A percentile compares a stretch with the other conserved stretches of the same genome.
These are phyloP conservation scores for Ascoidea rubescens DNA, from an alignment of 805 yeast genomes.

Conservation along the genomic window DNA sequence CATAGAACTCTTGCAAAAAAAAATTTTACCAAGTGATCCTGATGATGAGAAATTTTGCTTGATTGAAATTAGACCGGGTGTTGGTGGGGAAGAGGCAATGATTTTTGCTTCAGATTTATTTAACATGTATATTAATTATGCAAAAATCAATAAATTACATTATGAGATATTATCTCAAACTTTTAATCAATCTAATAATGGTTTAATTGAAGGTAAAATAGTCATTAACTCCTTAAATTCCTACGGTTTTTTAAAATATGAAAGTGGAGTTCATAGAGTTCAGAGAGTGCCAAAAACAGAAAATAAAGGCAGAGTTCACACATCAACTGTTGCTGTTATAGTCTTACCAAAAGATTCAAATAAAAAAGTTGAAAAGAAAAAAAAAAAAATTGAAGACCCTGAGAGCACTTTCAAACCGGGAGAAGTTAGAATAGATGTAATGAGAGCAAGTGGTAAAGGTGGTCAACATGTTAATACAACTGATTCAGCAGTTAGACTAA, in stretches of 20 bases:
- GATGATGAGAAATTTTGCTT: constrained; percentile 68
- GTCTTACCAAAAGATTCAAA: constrained; percentile 70
- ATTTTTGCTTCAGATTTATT: constrained; percentile 72
- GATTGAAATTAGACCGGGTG: constrained; percentile 84
- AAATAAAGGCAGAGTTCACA: constrained; percentile 85
- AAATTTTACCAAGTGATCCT: constrained; percentile 62
- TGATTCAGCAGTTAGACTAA: constrained; percentile 88
- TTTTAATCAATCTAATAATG: constrained; percentile 45
- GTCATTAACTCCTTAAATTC: constrained; percentile 65
- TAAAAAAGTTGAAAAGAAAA: constrained; percentile 25
- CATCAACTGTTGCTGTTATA: constrained; percentile 92
- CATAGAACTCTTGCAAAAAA: constrained; percentile 26
- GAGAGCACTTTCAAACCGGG: constrained; percentile 72
- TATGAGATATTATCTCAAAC: constrained; percentile 42
- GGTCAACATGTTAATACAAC: constrained; percentile 98
- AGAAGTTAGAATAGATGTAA: constrained; percentile 88
- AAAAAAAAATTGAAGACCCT: constrained; percentile 31
- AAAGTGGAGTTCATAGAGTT: constrained; percentile 93
- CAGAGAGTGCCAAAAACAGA: constrained; percentile 92
- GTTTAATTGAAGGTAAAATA: constrained; percentile 65
- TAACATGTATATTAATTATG: constrained; percentile 68
- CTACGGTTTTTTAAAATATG: constrained; percentile 59
- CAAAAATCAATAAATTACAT: constrained; percentile 55
- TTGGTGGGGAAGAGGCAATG: constrained; percentile 91
- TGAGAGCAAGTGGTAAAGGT: constrained; percentile 95